Percentiles rank a stretch among this genome's conserved stretches.
These are phyloP conservation scores for Pythium monospermum DNA, from an alignment of 352 stramenopile genomes.

Conservation along the genomic window DNA sequence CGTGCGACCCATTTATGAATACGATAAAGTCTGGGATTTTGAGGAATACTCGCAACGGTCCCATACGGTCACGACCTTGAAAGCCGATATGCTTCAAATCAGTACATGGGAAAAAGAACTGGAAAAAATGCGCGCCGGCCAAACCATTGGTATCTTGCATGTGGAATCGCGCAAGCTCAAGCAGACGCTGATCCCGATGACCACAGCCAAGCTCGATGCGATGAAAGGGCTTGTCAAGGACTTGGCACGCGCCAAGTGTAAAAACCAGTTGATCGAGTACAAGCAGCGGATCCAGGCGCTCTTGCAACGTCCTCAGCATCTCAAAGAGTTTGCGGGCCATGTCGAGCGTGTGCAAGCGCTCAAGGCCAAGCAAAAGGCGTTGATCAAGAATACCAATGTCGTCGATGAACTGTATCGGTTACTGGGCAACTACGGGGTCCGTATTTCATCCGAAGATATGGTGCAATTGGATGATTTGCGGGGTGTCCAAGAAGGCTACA, in stretches of 20 bases:
- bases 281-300: slow-evolving; percentile 86
- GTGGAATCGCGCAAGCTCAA: slow-evolving; percentile 93
- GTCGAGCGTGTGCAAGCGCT: slow-evolving; percentile 75
- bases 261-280: slow-evolving; percentile 86
- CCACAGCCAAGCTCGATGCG: slow-evolving; percentile 84
- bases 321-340: slow-evolving; percentile 91
- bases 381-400: slow-evolving; percentile 83
- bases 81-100: slow-evolving; percentile 89
- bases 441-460: slow-evolving; percentile 91
- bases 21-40: slow-evolving; percentile 89
- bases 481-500: slow-evolving; percentile 83
- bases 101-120: slow-evolving; percentile 92
- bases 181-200: slow-evolving; percentile 90
- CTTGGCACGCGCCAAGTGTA: slow-evolving; percentile 83
- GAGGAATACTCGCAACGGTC: slow-evolving; percentile 78
- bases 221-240: slow-evolving; percentile 93
- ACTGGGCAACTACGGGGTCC: slow-evolving; percentile 87
- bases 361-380: slow-evolving; percentile 73
- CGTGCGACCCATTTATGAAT: slow-evolving; percentile 90
- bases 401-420: slow-evolving; percentile 93
- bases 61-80: slow-evolving; percentile 84
- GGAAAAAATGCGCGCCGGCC: slow-evolving; percentile 89
- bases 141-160: slow-evolving; percentile 90
- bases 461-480: slow-evolving; percentile 90
- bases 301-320: slow-evolving; percentile 73